phyloP scores from a whole-genome alignment of 2,329 filamentous ascomycete genomes.

The Periconia macrospinosa region DNA sequence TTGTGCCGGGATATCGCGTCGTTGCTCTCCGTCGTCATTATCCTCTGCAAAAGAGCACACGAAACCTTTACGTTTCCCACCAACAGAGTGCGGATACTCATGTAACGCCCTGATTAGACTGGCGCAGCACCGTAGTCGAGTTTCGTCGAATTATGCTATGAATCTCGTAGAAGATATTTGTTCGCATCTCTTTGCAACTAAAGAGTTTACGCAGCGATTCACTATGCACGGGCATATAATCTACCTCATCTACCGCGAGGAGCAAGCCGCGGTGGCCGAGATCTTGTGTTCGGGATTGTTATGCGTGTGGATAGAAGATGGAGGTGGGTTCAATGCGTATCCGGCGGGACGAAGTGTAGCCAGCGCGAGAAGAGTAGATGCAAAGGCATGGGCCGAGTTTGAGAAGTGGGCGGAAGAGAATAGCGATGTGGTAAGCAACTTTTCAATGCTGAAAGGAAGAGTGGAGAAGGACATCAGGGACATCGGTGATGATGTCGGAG shows the following conservation, averaged over 20 bases:
- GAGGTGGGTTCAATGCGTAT: slow-evolving; percentile 33
- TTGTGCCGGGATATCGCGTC: slow-evolving; percentile 17
- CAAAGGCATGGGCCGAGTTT: slow-evolving; percentile 16
- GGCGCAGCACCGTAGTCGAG: slow-evolving; percentile 22
- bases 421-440: slow-evolving; percentile 12
- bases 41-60: slow-evolving; percentile 9
- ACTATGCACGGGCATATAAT: slow-evolving; percentile 30
- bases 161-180: slow-evolving; percentile 34
- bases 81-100: slow-evolving; percentile 30
- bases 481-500: slow-evolving; percentile 4
- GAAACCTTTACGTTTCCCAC: slow-evolving; percentile 20
- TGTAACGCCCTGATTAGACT: slow-evolving; percentile 20
- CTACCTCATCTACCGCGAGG: slow-evolving; percentile 26
- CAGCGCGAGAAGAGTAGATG: slow-evolving; percentile 15
- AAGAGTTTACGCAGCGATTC: slow-evolving; percentile 18
- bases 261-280: slow-evolving; percentile 29
- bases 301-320: slow-evolving; percentile 29
- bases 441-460: slow-evolving; percentile 15
- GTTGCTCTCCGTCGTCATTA: slow-evolving; percentile 13
- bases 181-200: slow-evolving; percentile 9
- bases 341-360: slow-evolving; percentile 28
- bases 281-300: slow-evolving; percentile 33
- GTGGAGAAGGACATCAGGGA: slow-evolving; percentile 4
- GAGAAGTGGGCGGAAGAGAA: slow-evolving; percentile 12
- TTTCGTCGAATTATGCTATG: slow-evolving; percentile 32